These are phyloP conservation scores for Penicillium sp. DNA, from an alignment of 2,329 filamentous ascomycete genomes.

Conservation along the genomic window DNA sequence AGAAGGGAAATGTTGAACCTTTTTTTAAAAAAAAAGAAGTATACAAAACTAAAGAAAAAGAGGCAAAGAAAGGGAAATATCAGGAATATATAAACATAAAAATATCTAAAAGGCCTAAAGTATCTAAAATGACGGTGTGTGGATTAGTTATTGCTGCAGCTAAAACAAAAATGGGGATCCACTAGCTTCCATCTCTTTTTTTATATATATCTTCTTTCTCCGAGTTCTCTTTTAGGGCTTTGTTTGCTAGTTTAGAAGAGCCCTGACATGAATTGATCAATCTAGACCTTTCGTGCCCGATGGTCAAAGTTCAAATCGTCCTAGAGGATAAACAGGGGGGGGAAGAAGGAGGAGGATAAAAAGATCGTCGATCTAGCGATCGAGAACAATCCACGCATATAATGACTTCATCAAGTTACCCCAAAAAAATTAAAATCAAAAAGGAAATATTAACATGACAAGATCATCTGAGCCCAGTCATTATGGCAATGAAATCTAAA, in stretches of 20 bases:
- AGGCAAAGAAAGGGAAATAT: slow-evolving; percentile 17
- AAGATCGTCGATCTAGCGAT: slow-evolving; percentile 7
- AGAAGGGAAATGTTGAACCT: not conserved
- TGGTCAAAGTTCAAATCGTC: slow-evolving; percentile 16
- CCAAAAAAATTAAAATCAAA: not conserved
- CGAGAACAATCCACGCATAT: slow-evolving; percentile 10
- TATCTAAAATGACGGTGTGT: slow-evolving; percentile 32
- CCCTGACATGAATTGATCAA: not conserved
- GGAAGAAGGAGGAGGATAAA: not conserved
- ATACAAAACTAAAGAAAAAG: not conserved
- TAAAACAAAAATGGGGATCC: slow-evolving; percentile 11
- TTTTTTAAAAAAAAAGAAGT: not conserved
- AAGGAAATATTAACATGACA: not conserved
- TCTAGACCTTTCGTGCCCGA: slow-evolving; percentile 5
- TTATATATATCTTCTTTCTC: slow-evolving; percentile 1
- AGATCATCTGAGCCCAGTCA: not conserved
- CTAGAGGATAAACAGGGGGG: not conserved
- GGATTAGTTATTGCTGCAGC: slow-evolving; percentile 21
- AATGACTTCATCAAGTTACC: slow-evolving; percentile 7
- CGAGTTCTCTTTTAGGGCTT: not conserved
- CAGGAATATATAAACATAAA: slow-evolving; percentile 15
- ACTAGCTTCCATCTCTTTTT: slow-evolving; percentile 3
- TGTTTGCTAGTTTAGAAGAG: not conserved
- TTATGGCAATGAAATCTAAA: not conserved
- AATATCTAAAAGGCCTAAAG: not conserved